phyloP scores from a whole-genome alignment of 2,329 filamentous ascomycete genomes.

The Aspergillus sclerotialis region DNA sequence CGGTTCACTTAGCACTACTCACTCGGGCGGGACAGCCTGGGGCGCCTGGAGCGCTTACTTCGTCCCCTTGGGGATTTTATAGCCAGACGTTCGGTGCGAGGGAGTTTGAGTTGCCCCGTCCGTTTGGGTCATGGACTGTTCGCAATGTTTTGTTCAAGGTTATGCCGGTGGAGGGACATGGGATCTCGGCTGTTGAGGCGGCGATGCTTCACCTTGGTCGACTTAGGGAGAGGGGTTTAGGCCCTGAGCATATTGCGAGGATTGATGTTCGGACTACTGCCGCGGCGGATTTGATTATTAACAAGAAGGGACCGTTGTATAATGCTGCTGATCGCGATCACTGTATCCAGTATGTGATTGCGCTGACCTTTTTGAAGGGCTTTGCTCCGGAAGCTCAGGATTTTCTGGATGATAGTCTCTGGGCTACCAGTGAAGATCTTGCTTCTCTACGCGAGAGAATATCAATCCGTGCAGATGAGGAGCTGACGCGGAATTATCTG shows the following conservation, averaged over 20 bases:
- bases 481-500: slow-evolving; percentile 25
- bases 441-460: slow-evolving; percentile 20
- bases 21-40: slow-evolving; percentile 22
- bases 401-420: slow-evolving; percentile 21
- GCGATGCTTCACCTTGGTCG: slow-evolving; percentile 11
- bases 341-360: slow-evolving; percentile 28
- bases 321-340: slow-evolving; percentile 31
- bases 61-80: slow-evolving; percentile 31
- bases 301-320: slow-evolving; percentile 20
- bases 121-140: slow-evolving; percentile 16
- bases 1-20: slow-evolving; percentile 31
- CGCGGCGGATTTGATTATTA: slow-evolving; percentile 26
- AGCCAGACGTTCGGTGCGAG: slow-evolving; percentile 12
- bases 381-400: slow-evolving; percentile 15
- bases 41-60: slow-evolving; percentile 21
- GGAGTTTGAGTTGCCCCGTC: slow-evolving; percentile 11
- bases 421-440: slow-evolving; percentile 13
- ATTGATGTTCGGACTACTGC: slow-evolving; percentile 23
- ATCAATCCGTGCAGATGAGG: slow-evolving; percentile 15
- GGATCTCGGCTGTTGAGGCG: slow-evolving; percentile 27
- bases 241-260: slow-evolving; percentile 14
- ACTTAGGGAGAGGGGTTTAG: slow-evolving; percentile 8
- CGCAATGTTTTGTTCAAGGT: slow-evolving; percentile 19
- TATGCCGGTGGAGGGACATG: slow-evolving; percentile 29
- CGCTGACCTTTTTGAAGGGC: slow-evolving; percentile 26